Evolutionary conservation across 225 moss, liverwort and hornwort genomes (phyloP).

Genomic region (Bryum argenteum): DNA sequence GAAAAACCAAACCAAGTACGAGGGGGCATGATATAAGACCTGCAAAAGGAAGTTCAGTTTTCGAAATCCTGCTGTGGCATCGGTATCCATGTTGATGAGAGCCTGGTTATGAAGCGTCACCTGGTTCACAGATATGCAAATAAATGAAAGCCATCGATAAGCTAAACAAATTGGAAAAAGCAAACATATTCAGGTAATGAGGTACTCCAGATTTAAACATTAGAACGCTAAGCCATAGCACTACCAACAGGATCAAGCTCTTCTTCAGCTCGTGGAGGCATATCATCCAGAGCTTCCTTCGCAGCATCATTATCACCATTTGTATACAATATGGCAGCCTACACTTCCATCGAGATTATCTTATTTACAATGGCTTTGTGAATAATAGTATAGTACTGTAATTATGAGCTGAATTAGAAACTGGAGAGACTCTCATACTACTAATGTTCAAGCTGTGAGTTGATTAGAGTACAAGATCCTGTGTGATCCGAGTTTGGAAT

Average conservation of each 20-base stretch:
- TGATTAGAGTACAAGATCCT: not conserved
- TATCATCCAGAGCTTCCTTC: conserved; percentile 69
- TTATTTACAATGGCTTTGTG: not conserved
- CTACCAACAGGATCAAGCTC: conserved; percentile 80
- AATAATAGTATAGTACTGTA: not conserved
- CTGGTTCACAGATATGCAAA: conserved; percentile 30
- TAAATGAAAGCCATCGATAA: not conserved
- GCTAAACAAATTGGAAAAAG: not conserved
- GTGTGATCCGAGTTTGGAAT: not conserved
- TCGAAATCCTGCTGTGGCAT: conserved; percentile 65
- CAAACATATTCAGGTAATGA: not conserved
- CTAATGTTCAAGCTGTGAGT: not conserved
- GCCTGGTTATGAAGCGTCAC: conserved; percentile 92
- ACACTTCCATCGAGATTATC: conserved; percentile 6
- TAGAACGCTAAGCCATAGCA: not conserved
- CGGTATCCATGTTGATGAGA: conserved; percentile 63
- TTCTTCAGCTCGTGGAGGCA: conserved; percentile 87
- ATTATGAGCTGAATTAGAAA: not conserved
- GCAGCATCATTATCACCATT: conserved; percentile 68
- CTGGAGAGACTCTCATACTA: not conserved
- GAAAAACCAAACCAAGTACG: not conserved
- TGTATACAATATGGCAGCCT: conserved; percentile 73
- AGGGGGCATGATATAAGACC: conserved; percentile 39
- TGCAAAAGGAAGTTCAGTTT: conserved; percentile 86
- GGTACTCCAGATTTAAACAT: not conserved